Evolutionary conservation across 306 rosid genomes (phyloP).

Genomic region (Quercus gilva): DNA sequence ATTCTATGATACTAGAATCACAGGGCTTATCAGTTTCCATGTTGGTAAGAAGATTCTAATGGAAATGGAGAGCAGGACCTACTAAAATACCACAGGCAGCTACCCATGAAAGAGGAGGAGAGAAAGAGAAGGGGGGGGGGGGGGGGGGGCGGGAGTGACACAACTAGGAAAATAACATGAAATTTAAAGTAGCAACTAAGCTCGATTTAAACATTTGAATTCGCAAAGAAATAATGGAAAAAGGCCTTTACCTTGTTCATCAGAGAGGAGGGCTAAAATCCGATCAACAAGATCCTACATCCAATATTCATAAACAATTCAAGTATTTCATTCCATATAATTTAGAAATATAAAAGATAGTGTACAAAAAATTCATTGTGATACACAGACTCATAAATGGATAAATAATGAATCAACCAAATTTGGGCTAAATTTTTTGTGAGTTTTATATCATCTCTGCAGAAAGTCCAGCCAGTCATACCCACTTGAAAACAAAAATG

Average conservation of each 20-base stretch:
- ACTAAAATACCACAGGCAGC: neutral
- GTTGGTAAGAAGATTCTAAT: neutral
- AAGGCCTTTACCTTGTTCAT: conserved; percentile 68
- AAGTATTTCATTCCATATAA: neutral
- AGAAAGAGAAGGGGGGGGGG: too few relatives aligned
- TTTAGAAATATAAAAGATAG: conserved; percentile 14
- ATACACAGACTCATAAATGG: neutral
- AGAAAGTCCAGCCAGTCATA: neutral
- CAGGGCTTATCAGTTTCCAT: neutral
- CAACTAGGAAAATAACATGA: neutral
- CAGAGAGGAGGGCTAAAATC: conserved; percentile 69
- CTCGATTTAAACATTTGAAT: neutral
- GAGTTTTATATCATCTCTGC: neutral
- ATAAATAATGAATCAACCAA: neutral
- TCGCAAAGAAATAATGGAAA: neutral
- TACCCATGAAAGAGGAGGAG: neutral
- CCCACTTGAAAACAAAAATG: neutral
- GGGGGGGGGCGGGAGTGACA: neutral
- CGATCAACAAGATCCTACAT: conserved; percentile 89
- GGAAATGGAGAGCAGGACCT: neutral
- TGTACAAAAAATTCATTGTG: neutral
- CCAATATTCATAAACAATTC: conserved; percentile 22
- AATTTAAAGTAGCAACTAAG: neutral
- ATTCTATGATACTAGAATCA: neutral
- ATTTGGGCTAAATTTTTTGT: neutral